Evolutionary conservation across 805 yeast species (phyloP), one percentile per base, ranked within the genome.

Genomic region (Hanseniaspora meyeri): DNA sequence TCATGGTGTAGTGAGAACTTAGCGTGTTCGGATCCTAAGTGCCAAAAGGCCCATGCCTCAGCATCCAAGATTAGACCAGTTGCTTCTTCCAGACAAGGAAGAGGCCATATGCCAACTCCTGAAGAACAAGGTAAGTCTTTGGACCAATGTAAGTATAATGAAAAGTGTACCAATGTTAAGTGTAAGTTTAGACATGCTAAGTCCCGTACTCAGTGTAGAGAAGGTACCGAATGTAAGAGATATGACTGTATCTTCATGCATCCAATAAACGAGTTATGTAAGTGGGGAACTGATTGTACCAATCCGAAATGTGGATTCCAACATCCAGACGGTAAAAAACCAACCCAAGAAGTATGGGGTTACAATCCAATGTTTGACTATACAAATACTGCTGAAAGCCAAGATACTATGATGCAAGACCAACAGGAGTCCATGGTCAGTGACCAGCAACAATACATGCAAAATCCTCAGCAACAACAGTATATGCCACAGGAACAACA

Each of bases 141-240:
- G 62, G 95, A 86, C 60, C 87, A 87, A 64, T 89, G 97, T 70
- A 86, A 84, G 67, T 89, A 80, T 66, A 89, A 90, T 40, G 61
- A 77, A 10, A 74, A 77, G 59, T 89, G 97, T 70, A 83, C 88
- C 46, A 87, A 87, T 65, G 78, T 75, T 62, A 77, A 76, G 63
- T 89, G 97, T 70, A 83, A 85, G 59, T 85, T 78, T 68, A 80
- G 97, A 71, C 97, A 89, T 70, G 95, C 96, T 1, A 76, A 80
- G 17, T 75, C 86, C 9, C 75, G 78, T 8, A 79, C 82, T 32
- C 70, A 86, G 59, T 89, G 97, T 67, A 86, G 95, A 65, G 87
- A 82, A 34, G 96, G 96, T 29, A 78, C 79, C 31, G 75, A 75
- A 50, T 89, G 97, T 72, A 76, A 79, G 19, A 80, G 95, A 68